A percentile compares a stretch with the other conserved stretches of the same genome.
Evolutionary conservation across 2,329 filamentous ascomycete genomes (phyloP).

Genomic region (Trichoderma oligosporum): DNA sequence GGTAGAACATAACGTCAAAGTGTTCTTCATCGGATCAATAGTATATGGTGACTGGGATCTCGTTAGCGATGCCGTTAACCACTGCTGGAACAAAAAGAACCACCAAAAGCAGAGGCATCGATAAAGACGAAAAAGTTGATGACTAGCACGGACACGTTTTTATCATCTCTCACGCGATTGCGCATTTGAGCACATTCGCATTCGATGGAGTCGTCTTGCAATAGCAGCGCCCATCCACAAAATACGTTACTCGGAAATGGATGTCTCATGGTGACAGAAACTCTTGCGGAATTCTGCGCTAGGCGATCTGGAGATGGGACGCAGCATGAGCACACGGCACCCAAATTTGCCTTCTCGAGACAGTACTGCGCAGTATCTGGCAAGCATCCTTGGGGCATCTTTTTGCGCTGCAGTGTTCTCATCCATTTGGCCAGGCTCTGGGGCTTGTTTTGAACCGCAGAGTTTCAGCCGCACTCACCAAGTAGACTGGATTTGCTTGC

Average conservation of each 20-base stretch:
- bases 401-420: background rate
- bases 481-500: slow-evolving; percentile 12
- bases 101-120: slow-evolving; percentile 32
- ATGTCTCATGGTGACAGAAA: slow-evolving; percentile 4
- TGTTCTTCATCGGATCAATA: slow-evolving; percentile 55
- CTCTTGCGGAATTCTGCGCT: slow-evolving; percentile 23
- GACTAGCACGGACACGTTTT: slow-evolving; percentile 21
- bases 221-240: slow-evolving; percentile 25
- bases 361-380: background rate
- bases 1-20: slow-evolving; percentile 55
- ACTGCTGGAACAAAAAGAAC: slow-evolving; percentile 47
- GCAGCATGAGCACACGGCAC: background rate
- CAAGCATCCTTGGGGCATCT: background rate
- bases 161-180: slow-evolving; percentile 9
- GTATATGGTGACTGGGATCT: slow-evolving; percentile 37
- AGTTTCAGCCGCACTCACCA: slow-evolving; percentile 1
- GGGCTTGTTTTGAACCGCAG: background rate
- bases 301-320: background rate
- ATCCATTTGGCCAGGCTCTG: background rate
- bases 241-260: slow-evolving; percentile 31
- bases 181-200: slow-evolving; percentile 8
- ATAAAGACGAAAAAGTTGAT: background rate
- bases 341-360: background rate
- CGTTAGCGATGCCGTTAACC: slow-evolving; percentile 45
- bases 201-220: slow-evolving; percentile 17